phyloP scores from a whole-genome alignment of 192 early-diverging fungal species.

The Linnemannia exigua region DNA sequence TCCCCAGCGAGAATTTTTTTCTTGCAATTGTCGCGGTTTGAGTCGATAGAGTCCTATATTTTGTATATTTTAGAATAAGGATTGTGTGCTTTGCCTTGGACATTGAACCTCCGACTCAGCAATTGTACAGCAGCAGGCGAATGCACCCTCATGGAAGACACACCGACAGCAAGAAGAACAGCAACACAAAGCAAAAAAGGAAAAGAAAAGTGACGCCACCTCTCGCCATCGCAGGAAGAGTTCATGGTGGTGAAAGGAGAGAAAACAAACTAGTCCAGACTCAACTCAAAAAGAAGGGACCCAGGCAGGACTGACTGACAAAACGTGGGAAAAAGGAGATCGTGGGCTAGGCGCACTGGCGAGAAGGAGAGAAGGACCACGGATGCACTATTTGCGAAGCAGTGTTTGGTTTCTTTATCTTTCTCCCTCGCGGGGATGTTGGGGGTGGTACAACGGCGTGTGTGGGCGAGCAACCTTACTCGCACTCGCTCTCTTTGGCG shows the following conservation, averaged over 20 bases:
- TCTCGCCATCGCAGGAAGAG: neutral
- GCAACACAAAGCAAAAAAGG: neutral
- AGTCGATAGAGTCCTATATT: slow-evolving; percentile 20
- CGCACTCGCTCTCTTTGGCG: neutral
- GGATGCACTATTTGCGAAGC: neutral
- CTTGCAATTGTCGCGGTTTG: neutral
- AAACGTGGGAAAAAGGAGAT: slow-evolving; percentile 3
- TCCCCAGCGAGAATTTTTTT: neutral
- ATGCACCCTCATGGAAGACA: neutral
- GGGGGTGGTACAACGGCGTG: slow-evolving; percentile 7
- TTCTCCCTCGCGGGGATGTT: neutral
- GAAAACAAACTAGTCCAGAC: no score
- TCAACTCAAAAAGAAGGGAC: neutral
- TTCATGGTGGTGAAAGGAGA: neutral
- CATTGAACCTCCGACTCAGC: slow-evolving; percentile 11
- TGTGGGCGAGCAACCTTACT: slow-evolving; percentile 31
- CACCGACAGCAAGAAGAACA: neutral
- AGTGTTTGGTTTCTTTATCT: neutral
- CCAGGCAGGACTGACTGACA: neutral
- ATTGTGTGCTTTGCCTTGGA: slow-evolving; percentile 39
- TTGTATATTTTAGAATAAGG: slow-evolving; percentile 42
- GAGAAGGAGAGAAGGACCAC: neutral
- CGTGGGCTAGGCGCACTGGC: neutral
- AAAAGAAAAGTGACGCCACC: slow-evolving; percentile 6
- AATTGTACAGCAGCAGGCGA: neutral